Evolutionary conservation across 768 basidiomycete genomes (phyloP).

Genomic region (Crepidotus variabilis): DNA sequence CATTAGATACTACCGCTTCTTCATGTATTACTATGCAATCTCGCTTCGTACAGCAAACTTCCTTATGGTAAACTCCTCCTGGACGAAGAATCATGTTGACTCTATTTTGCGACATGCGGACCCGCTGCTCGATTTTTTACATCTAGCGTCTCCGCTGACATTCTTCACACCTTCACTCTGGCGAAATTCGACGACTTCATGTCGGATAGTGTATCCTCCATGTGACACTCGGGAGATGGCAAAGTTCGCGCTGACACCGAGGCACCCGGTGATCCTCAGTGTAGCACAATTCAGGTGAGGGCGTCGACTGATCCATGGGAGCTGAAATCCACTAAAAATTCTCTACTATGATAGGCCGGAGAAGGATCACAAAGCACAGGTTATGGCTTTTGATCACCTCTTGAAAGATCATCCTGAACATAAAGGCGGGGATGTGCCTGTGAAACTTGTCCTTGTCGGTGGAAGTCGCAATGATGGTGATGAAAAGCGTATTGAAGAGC

Average conservation of each 20-base stretch:
- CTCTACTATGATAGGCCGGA: constrained; percentile 73
- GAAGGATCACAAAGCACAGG: constrained; percentile 85
- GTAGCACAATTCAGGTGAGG: constrained; percentile 89
- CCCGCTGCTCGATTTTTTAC: constrained; percentile 40
- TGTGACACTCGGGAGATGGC: constrained; percentile 81
- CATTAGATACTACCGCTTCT: constrained; percentile 80
- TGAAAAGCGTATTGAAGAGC: constrained; percentile 56
- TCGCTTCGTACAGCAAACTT: constrained; percentile 72
- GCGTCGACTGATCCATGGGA: neutral
- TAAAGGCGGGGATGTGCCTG: constrained; percentile 20
- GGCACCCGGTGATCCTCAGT: constrained; percentile 72
- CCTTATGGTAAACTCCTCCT: constrained; percentile 92
- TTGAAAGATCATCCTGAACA: constrained; percentile 60
- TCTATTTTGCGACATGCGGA: constrained; percentile 63
- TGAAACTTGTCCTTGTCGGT: constrained; percentile 76
- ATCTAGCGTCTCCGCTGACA: constrained; percentile 40
- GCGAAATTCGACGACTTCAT: constrained; percentile 20
- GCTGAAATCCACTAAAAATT: neutral
- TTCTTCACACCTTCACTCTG: constrained; percentile 22
- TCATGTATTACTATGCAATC: constrained; percentile 78
- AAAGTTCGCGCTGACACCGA: constrained; percentile 44
- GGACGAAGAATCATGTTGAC: constrained; percentile 87
- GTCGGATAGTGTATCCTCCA: constrained; percentile 80
- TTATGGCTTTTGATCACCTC: constrained; percentile 63
- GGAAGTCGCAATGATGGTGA: constrained; percentile 82